Evolutionary conservation across 176 grass and related monocot species (phyloP).

Genomic region (Triticum timopheevii): DNA sequence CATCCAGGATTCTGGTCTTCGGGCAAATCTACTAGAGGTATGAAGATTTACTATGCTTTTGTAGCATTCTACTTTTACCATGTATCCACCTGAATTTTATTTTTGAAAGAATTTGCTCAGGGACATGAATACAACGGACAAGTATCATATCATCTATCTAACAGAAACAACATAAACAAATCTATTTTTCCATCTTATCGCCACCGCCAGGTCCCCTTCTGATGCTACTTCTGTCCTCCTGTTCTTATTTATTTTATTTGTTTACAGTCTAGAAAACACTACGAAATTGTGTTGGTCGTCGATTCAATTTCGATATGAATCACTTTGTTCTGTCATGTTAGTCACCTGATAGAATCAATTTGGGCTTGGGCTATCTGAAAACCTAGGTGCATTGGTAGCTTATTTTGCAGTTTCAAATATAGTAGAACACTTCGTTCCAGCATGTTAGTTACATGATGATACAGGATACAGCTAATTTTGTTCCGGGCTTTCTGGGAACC

Average conservation of each 20-base stretch:
- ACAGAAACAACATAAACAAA: neutral
- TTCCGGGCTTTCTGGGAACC: too few relatives aligned
- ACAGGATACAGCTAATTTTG: too few relatives aligned
- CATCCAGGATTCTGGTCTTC: slow-evolving; percentile 61
- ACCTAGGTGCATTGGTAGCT: neutral
- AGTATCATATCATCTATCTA: neutral
- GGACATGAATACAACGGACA: neutral
- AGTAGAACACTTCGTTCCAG: too few relatives aligned
- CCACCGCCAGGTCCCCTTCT: slow-evolving; percentile 53
- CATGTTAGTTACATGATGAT: too few relatives aligned
- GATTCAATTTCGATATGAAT: neutral
- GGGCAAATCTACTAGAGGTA: slow-evolving; percentile 62
- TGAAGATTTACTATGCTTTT: neutral
- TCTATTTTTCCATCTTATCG: neutral
- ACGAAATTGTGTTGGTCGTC: too few relatives aligned
- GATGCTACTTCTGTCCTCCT: too few relatives aligned
- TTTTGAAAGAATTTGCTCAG: neutral
- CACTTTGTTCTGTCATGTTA: neutral
- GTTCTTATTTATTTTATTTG: too few relatives aligned
- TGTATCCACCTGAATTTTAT: neutral
- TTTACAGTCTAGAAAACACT: too few relatives aligned
- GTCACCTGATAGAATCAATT: neutral
- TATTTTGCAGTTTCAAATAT: neutral
- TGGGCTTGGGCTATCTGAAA: neutral
- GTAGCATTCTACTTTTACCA: neutral